Percentiles rank a stretch among this genome's conserved stretches.
phyloP scores from a whole-genome alignment of 345 rosid species.

The Salix purpurea region DNA sequence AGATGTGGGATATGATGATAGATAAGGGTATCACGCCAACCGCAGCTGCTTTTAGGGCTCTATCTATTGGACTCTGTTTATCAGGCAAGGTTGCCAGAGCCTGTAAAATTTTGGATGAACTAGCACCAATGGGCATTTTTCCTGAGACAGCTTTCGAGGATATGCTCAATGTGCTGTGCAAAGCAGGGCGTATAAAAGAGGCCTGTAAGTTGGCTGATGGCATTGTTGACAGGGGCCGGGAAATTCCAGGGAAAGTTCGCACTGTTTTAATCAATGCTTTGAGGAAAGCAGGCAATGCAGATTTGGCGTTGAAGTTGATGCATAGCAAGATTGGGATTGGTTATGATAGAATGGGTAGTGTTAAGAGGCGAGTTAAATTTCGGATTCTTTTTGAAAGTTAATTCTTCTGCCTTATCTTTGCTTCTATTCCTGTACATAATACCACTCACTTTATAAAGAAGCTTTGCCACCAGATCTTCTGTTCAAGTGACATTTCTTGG shows the following conservation, averaged over 20 bases:
- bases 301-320: slow-evolving; percentile 81
- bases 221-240: slow-evolving; percentile 73
- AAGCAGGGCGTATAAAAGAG: slow-evolving; percentile 69
- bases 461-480: background rate
- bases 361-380: slow-evolving; percentile 72
- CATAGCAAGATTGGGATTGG: slow-evolving; percentile 86
- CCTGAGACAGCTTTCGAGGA: slow-evolving; percentile 80
- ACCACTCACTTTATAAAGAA: background rate
- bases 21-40: slow-evolving; percentile 83
- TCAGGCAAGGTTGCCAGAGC: slow-evolving; percentile 88
- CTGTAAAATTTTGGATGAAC: slow-evolving; percentile 78
- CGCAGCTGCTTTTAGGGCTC: slow-evolving; percentile 70
- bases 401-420: background rate
- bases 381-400: slow-evolving; percentile 47
- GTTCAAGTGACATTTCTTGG: background rate
- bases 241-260: slow-evolving; percentile 67
- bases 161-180: slow-evolving; percentile 66
- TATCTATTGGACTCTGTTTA: slow-evolving; percentile 72
- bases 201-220: slow-evolving; percentile 93
- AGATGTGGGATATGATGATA: slow-evolving; percentile 77
- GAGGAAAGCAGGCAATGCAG: slow-evolving; percentile 81
- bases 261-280: slow-evolving; percentile 74
- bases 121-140: slow-evolving; percentile 77
- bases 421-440: background rate
- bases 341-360: slow-evolving; percentile 68